These are phyloP conservation scores for Peniophora sp. DNA, from an alignment of 1,284 basidiomycete genomes.

Conservation along the genomic window DNA sequence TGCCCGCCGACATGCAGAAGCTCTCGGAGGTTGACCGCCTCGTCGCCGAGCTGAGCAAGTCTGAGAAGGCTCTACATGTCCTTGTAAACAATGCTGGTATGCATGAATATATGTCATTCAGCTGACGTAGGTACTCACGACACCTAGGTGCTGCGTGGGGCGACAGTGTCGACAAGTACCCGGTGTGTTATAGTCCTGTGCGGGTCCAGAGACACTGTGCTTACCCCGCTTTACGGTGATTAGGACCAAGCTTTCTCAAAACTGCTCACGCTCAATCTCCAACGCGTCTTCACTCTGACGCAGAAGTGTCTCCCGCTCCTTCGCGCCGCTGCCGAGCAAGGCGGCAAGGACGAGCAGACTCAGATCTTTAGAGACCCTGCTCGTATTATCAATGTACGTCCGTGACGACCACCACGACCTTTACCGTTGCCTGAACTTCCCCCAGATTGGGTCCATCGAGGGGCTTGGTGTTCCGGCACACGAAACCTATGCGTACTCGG, in stretches of 20 bases:
- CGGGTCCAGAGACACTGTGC: slow-evolving; percentile 14
- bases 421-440: slow-evolving; percentile 1
- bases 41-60: slow-evolving; percentile 39
- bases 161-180: slow-evolving; percentile 46
- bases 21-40: slow-evolving; percentile 49
- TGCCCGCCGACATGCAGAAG: slow-evolving; percentile 56
- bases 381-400: slow-evolving; percentile 54
- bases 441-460: slow-evolving; percentile 59
- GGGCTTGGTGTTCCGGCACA: slow-evolving; percentile 43
- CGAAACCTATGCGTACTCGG: slow-evolving; percentile 65
- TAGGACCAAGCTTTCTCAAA: slow-evolving; percentile 51
- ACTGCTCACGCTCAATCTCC: slow-evolving; percentile 58
- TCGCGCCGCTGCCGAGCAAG: slow-evolving; percentile 38
- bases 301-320: slow-evolving; percentile 61
- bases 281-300: slow-evolving; percentile 64
- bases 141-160: slow-evolving; percentile 16
- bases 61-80: slow-evolving; percentile 50
- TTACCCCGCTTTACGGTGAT: slow-evolving; percentile 10
- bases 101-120: slow-evolving; percentile 33
- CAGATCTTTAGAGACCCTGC: slow-evolving; percentile 38
- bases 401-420: background rate
- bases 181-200: slow-evolving; percentile 24
- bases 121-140: too few species aligned
- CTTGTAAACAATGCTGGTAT: slow-evolving; percentile 68
- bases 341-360: slow-evolving; percentile 25